Percentiles rank a stretch among this genome's conserved stretches.
phyloP scores from a whole-genome alignment of 2,329 filamentous ascomycete species.

The Fusarium sterilihyphosum region DNA sequence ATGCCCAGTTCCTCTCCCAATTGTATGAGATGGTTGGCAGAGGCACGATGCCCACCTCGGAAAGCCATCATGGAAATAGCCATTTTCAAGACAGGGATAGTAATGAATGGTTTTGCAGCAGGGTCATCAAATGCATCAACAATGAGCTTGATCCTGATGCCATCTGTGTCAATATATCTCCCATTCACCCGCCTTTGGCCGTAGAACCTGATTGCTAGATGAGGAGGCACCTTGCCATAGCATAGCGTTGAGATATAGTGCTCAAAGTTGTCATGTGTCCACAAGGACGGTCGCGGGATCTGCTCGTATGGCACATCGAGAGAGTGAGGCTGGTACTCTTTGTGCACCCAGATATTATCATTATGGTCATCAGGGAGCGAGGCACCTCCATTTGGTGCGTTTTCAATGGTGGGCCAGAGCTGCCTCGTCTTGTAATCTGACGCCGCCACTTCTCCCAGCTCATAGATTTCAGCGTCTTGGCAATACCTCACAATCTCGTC shows the following conservation, averaged over 20 bases:
- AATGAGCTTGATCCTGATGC: slow-evolving; percentile 52
- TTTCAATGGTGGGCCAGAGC: slow-evolving; percentile 50
- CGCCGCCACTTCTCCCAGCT: slow-evolving; percentile 50
- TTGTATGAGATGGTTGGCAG: slow-evolving; percentile 50
- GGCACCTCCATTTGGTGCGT: slow-evolving; percentile 39
- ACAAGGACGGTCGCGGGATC: slow-evolving; percentile 51
- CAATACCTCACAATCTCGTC: slow-evolving; percentile 48
- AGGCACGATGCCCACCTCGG: slow-evolving; percentile 48
- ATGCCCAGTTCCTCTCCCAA: slow-evolving; percentile 51
- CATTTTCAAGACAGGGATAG: slow-evolving; percentile 54
- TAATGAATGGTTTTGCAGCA: slow-evolving; percentile 47
- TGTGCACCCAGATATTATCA: slow-evolving; percentile 50
- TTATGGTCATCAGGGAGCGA: slow-evolving; percentile 34
- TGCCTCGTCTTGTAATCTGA: slow-evolving; percentile 49
- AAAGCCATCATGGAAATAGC: slow-evolving; percentile 55
- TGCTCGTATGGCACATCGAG: slow-evolving; percentile 50
- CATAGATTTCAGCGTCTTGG: slow-evolving; percentile 47
- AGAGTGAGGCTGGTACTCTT: slow-evolving; percentile 45
- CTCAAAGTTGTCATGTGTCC: slow-evolving; percentile 55
- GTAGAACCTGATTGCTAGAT: slow-evolving; percentile 50
- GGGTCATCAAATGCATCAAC: slow-evolving; percentile 52
- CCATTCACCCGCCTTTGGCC: slow-evolving; percentile 41
- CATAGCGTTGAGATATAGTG: slow-evolving; percentile 55
- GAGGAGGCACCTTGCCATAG: slow-evolving; percentile 49
- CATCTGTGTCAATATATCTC: slow-evolving; percentile 49